Evolutionary conservation across 805 yeast species (phyloP).

Genomic region (Nakazawaea wyomingensis): DNA sequence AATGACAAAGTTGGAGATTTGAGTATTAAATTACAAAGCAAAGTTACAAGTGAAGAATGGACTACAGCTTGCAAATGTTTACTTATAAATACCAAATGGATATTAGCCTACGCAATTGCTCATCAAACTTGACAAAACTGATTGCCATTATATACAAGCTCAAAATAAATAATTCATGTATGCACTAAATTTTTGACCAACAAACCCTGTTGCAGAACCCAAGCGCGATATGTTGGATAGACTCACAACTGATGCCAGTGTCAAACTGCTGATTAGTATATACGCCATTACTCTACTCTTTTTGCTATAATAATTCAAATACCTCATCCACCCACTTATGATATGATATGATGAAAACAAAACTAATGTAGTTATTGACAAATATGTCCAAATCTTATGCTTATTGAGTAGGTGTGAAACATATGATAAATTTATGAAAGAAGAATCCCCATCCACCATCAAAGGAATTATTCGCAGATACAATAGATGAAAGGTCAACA

Average conservation of each 20-base stretch:
- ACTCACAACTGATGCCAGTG: slow-evolving; percentile 33
- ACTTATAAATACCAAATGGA: slow-evolving; percentile 78
- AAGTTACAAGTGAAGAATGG: slow-evolving; percentile 72
- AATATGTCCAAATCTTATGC: slow-evolving; percentile 23
- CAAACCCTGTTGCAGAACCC: slow-evolving; percentile 19
- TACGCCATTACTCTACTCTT: slow-evolving; percentile 42
- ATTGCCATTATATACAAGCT: background rate
- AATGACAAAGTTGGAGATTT: slow-evolving; percentile 73
- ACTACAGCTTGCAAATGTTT: slow-evolving; percentile 82
- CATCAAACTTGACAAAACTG: slow-evolving; percentile 14
- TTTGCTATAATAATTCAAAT: slow-evolving; percentile 33
- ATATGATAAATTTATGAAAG: slow-evolving; percentile 47
- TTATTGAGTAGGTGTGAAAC: slow-evolving; percentile 34
- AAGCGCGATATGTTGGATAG: slow-evolving; percentile 21
- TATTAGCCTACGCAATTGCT: slow-evolving; percentile 64
- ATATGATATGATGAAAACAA: slow-evolving; percentile 46
- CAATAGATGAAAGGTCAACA: slow-evolving; percentile 40
- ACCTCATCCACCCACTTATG: slow-evolving; percentile 46
- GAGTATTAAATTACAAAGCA: slow-evolving; percentile 63
- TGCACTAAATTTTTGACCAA: slow-evolving; percentile 18
- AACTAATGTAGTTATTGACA: slow-evolving; percentile 29
- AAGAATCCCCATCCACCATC: slow-evolving; percentile 60
- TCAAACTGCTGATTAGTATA: slow-evolving; percentile 29
- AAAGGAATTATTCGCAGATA: slow-evolving; percentile 47
- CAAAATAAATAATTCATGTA: slow-evolving; percentile 14